A percentile compares a stretch with the other conserved stretches of the same genome.
Conservation (phyloP, 192 early-diverging fungal genomes). For the Umbelopsis sp. region DNA sequence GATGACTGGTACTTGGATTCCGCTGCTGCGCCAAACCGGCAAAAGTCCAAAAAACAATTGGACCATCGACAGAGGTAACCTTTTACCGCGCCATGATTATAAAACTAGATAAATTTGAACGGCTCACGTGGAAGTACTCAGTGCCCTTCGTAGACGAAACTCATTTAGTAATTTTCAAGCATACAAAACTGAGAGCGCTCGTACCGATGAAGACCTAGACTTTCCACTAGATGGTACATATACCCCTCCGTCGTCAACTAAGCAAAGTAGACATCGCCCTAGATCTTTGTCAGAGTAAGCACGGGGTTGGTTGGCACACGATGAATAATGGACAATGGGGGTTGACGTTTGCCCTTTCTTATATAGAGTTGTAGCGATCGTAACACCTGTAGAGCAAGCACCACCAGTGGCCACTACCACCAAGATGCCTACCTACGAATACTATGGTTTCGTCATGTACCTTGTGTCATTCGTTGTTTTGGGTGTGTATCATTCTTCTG, state of each 20-base stretch:
- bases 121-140: constrained; percentile 6
- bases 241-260: neutral
- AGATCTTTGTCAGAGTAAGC: constrained; percentile 42
- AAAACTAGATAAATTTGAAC: neutral
- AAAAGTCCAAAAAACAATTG: neutral
- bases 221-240: neutral
- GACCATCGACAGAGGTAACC: constrained; percentile 5
- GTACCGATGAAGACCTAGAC: neutral
- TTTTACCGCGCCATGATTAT: neutral
- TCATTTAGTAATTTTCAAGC: constrained; percentile 38
- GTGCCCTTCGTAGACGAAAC: constrained; percentile 28
- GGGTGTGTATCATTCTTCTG: constrained; percentile 39
- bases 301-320: no score
- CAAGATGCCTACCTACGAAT: constrained; percentile 79
- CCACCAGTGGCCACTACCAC: constrained; percentile 43
- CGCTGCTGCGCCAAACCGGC: neutral
- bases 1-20: neutral
- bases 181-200: constrained; percentile 23
- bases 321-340: neutral
- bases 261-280: constrained; percentile 36
- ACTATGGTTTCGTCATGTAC: constrained; percentile 89
- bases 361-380: constrained; percentile 26
- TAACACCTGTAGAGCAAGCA: constrained; percentile 31
- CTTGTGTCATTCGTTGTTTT: constrained; percentile 76
- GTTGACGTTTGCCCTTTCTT: neutral